Evolutionary conservation across 306 rosid genomes (phyloP).

Genomic region (Trifolium repens): DNA sequence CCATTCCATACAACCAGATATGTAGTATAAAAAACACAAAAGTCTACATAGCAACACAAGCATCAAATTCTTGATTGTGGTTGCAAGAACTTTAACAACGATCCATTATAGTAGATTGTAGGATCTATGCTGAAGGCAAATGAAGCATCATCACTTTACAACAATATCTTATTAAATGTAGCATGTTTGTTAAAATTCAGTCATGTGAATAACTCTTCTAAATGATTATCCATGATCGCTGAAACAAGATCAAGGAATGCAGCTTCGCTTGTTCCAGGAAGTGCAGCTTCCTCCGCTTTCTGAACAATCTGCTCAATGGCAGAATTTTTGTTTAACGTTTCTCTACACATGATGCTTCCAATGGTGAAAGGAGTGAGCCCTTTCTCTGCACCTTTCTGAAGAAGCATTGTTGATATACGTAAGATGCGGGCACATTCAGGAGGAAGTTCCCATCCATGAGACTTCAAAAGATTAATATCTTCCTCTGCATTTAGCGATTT

Average conservation of each 20-base stretch:
- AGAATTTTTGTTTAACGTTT: constrained; percentile 59
- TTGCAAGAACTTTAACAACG: constrained; percentile 26
- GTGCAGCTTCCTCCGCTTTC: constrained; percentile 58
- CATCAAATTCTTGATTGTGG: constrained; percentile 14
- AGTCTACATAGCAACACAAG: constrained; percentile 23
- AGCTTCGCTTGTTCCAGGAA: constrained; percentile 55
- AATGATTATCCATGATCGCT: constrained; percentile 53
- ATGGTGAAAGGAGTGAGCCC: constrained; percentile 66
- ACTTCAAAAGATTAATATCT: constrained; percentile 67
- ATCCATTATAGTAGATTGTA: not conserved
- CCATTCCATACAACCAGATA: constrained; percentile 29
- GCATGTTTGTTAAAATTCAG: constrained; percentile 17
- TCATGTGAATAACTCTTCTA: constrained; percentile 49
- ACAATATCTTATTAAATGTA: constrained; percentile 6
- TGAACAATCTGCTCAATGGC: constrained; percentile 59
- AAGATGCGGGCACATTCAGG: constrained; percentile 54
- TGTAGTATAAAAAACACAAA: constrained; percentile 26
- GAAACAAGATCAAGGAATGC: constrained; percentile 62
- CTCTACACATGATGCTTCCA: constrained; percentile 71
- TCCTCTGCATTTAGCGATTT: constrained; percentile 60
- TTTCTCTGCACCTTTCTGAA: constrained; percentile 67
- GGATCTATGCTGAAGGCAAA: constrained; percentile 17
- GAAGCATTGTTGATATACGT: constrained; percentile 69
- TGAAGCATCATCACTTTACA: constrained; percentile 28
- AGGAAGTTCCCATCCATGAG: constrained; percentile 69